Evolutionary conservation across 2,329 filamentous ascomycete genomes (phyloP).

Genomic region (Seiridium cupressi): DNA sequence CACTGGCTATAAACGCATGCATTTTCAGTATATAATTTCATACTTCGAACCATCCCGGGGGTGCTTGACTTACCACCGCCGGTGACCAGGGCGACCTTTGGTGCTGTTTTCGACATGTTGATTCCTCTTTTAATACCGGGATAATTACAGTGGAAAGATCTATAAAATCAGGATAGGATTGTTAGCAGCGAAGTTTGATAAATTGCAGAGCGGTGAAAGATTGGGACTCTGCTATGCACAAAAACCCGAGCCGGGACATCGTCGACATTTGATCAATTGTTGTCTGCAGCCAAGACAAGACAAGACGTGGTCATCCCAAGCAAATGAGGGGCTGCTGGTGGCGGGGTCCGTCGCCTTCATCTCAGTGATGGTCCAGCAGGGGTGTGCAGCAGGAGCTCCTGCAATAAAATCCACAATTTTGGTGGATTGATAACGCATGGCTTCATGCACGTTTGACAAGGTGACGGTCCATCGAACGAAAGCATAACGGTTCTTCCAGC

Average conservation of each 20-base stretch:
- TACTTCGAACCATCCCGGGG: neutral
- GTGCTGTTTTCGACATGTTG: neutral
- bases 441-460: no score
- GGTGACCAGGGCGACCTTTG: neutral
- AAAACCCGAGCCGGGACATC: neutral
- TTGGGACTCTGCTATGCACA: neutral
- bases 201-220: neutral
- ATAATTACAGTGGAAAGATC: neutral
- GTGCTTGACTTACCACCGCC: neutral
- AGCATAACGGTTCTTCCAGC: no score
- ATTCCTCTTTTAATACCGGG: neutral
- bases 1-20: conserved; percentile 28
- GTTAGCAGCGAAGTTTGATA: neutral
- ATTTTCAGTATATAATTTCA: neutral
- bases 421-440: no score
- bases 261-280: neutral
- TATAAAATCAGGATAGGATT: neutral
- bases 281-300: neutral
- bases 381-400: no score
- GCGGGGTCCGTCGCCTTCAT: no score
- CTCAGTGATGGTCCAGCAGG: no score
- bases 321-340: no score
- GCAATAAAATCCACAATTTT: no score
- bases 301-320: no score
- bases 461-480: no score